A percentile compares a stretch with the other conserved stretches of the same genome.
These are phyloP conservation scores for Coemansia sp. DNA, from an alignment of 192 early-diverging fungal genomes.

Conservation along the genomic window DNA sequence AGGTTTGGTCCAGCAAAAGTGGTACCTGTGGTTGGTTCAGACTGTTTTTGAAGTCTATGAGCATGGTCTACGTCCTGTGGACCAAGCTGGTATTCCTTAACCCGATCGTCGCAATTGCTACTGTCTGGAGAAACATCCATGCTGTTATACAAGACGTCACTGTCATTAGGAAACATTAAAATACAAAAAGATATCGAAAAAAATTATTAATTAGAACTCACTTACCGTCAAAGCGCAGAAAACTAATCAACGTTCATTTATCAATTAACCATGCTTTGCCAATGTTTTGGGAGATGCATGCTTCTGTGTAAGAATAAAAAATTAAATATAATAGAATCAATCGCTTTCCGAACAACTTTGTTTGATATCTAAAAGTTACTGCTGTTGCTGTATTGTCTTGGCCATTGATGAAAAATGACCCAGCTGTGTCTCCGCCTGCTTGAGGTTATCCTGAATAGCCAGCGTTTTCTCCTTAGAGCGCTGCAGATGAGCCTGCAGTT, in stretches of 20 bases:
- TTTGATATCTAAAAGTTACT: too few relatives aligned
- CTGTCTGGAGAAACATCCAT: not conserved
- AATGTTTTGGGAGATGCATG: not conserved
- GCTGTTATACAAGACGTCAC: not conserved
- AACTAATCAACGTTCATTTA: not conserved
- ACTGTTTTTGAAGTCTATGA: not conserved
- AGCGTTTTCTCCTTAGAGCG: slow-evolving; percentile 12
- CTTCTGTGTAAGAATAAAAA: not conserved
- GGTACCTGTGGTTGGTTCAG: not conserved
- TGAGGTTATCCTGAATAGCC: slow-evolving; percentile 12
- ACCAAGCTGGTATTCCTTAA: slow-evolving; percentile 15
- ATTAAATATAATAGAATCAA: too few relatives aligned
- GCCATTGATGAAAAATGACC: slow-evolving; percentile 38
- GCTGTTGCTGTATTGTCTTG: slow-evolving; percentile 3
- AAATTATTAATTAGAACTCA: not conserved
- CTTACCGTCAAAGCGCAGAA: too few relatives aligned
- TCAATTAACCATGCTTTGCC: not conserved
- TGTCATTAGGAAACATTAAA: slow-evolving; percentile 4
- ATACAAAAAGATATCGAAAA: not conserved
- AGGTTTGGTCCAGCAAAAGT: not conserved
- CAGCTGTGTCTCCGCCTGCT: slow-evolving; percentile 32
- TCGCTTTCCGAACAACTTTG: too few relatives aligned
- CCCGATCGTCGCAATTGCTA: not conserved
- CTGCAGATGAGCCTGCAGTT: slow-evolving; percentile 11
- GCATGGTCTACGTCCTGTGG: slow-evolving; percentile 5